Evolutionary conservation across 1,284 basidiomycete genomes (phyloP).

Genomic region (Termitomyces sp.): DNA sequence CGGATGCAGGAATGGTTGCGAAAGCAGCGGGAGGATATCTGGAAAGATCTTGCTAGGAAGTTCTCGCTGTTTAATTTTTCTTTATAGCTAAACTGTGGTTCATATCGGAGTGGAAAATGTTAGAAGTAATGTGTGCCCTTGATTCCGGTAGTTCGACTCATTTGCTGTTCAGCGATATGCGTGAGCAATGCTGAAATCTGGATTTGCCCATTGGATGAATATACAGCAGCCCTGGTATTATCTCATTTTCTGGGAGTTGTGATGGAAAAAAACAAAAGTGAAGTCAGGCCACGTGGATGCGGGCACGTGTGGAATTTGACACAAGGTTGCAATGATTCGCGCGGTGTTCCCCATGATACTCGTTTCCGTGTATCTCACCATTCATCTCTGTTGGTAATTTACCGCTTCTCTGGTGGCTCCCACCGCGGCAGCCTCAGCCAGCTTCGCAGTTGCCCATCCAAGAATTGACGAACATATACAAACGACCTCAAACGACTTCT

Average conservation of each 20-base stretch:
- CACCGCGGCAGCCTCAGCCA: not conserved
- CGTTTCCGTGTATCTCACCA: not conserved
- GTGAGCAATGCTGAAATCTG: not conserved
- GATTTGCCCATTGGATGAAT: not conserved
- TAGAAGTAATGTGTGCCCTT: not conserved
- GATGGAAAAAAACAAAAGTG: not conserved
- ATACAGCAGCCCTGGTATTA: not conserved
- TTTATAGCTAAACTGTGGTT: not conserved
- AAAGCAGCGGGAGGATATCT: slow-evolving; percentile 5
- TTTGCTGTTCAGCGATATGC: not conserved
- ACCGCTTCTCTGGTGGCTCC: not conserved
- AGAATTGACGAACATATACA: not conserved
- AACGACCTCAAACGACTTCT: not conserved
- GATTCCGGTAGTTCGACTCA: not conserved
- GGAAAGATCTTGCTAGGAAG: not conserved
- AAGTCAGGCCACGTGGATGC: not conserved
- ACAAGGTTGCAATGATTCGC: not conserved
- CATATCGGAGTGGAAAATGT: not conserved
- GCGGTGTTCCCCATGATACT: not conserved
- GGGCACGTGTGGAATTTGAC: not conserved
- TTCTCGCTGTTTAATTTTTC: slow-evolving; percentile 10
- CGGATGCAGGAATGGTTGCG: slow-evolving; percentile 6
- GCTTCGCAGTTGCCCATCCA: not conserved
- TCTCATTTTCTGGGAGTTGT: not conserved
- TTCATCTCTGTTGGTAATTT: not conserved